These are phyloP conservation scores for Aurinia saxatilis DNA, from an alignment of 345 rosid genomes.

Conservation along the genomic window DNA sequence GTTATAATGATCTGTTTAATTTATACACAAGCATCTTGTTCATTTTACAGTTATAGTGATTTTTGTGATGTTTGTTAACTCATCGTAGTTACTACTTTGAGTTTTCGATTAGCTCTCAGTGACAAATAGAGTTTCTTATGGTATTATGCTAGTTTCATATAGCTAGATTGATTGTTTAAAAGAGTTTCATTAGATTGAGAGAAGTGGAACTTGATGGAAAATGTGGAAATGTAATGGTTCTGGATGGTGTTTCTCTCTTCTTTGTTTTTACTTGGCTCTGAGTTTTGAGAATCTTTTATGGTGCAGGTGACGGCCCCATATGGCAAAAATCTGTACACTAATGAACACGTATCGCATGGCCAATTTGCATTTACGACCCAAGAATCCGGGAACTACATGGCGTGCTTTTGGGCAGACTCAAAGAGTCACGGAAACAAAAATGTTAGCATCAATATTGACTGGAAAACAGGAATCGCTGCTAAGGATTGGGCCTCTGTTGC, in stretches of 20 bases:
- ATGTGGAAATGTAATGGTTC: neutral
- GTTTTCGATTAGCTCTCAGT: too few species aligned
- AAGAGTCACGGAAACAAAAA: slow-evolving; percentile 20
- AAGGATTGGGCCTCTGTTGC: slow-evolving; percentile 96
- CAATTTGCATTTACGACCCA: slow-evolving; percentile 83
- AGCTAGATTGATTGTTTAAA: neutral
- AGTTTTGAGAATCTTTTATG: neutral
- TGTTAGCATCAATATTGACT: slow-evolving; percentile 48
- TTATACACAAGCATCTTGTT: too few species aligned
- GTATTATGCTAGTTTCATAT: neutral
- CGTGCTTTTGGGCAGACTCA: slow-evolving; percentile 69
- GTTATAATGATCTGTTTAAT: too few species aligned
- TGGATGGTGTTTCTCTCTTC: neutral
- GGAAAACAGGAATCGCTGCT: slow-evolving; percentile 90
- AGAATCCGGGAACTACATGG: slow-evolving; percentile 74
- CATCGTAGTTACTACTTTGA: too few species aligned
- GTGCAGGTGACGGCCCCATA: slow-evolving; percentile 74
- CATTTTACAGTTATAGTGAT: too few species aligned
- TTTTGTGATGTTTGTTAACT: too few species aligned
- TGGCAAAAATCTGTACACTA: slow-evolving; percentile 57
- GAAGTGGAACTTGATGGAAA: too few species aligned
- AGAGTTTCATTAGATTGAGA: neutral
- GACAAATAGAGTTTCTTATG: too few species aligned
- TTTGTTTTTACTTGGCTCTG: neutral
- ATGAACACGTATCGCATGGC: slow-evolving; percentile 62